Percentiles rank a stretch among this genome's conserved stretches.
Conservation (phyloP, 2,329 filamentous ascomycete species). For the Hypoxylon sp. region DNA sequence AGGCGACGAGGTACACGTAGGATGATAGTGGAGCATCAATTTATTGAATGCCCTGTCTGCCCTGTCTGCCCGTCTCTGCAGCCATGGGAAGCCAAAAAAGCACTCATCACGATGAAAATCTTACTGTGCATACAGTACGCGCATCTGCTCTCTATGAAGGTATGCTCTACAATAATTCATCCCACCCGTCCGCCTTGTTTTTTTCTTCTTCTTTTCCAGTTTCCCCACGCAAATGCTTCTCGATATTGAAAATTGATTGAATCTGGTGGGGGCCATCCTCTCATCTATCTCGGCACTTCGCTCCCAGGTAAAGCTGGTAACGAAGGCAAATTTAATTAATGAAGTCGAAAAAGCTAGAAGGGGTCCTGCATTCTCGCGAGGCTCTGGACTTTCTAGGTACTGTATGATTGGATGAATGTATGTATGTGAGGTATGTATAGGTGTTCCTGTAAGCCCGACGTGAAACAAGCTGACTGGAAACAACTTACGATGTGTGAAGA, state of each 20-base stretch:
- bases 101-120: slow-evolving; percentile 12
- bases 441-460: slow-evolving; percentile 35
- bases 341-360: slow-evolving; percentile 16
- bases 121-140: slow-evolving; percentile 24
- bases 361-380: no score
- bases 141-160: slow-evolving; percentile 9
- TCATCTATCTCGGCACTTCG: slow-evolving; percentile 35
- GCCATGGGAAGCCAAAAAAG: background rate
- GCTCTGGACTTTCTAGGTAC: no score
- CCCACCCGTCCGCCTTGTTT: slow-evolving; percentile 24
- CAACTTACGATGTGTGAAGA: slow-evolving; percentile 33
- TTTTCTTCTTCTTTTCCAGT: slow-evolving; percentile 3
- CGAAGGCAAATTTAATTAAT: slow-evolving; percentile 15
- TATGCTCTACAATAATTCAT: no score
- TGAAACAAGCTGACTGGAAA: slow-evolving; percentile 34
- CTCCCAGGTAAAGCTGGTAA: slow-evolving; percentile 22
- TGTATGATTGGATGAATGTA: no score
- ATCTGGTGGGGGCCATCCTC: slow-evolving; percentile 30
- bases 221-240: no score
- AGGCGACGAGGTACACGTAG: slow-evolving; percentile 33
- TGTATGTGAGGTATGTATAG: slow-evolving; percentile 10
- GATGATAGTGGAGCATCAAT: slow-evolving; percentile 28
- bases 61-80: no score
- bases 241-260: no score
- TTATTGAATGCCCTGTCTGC: no score